Base-by-base conservation (phyloP, 768 basidiomycete genomes). In the Suillus spraguei region DNA sequence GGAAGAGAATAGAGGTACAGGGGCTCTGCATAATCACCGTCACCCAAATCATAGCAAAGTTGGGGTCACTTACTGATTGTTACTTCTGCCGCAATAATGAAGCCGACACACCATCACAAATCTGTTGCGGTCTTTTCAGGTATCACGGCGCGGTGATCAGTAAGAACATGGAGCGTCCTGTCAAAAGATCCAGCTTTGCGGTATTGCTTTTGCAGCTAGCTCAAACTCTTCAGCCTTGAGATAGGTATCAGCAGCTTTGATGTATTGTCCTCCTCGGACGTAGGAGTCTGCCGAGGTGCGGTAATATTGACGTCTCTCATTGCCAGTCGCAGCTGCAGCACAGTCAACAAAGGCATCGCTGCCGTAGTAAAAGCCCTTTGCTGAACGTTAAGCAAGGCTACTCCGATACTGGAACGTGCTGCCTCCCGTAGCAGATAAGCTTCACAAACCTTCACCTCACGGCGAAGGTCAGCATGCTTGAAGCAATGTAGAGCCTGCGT, bases 401-500 rank as follows among this genome's bases (percentile, higher is more conserved):
- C 66, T 56, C 76, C 72, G 3, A 71, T 28, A 64, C 73, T 38
- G 52, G 69, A 63, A 53, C 80, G 75, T 5, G 88, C 88, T 38
- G 78, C 70, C 64, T 85, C 81, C 59, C 86, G 81, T 6, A 87
- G 77, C 58, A 80, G 77, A 66, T 85, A 88, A 0, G 88, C 85
- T 10, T 81, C 65, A 1, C 86, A 80, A 14, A 87, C 78, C 3
- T 71, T 77, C n/a, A 73, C 80, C 70, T 87, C 79, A 14, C 79
- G 78, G 0, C 64, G 72, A 53, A 76, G 68, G 3, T 64, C 71
- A 1, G 87, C 88, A 2, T 82, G 78, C 53, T 81, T 77, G 50
- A 81, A 87, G 62, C 84, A 84, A 59, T 83, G 78, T 74, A 79
- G 80, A 0, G 88, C 85, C 64, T 88, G 84, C 3, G 76, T 66